Evolutionary conservation across 1,284 basidiomycete genomes (phyloP).

Genomic region (Lentinula novae-zelandiae): DNA sequence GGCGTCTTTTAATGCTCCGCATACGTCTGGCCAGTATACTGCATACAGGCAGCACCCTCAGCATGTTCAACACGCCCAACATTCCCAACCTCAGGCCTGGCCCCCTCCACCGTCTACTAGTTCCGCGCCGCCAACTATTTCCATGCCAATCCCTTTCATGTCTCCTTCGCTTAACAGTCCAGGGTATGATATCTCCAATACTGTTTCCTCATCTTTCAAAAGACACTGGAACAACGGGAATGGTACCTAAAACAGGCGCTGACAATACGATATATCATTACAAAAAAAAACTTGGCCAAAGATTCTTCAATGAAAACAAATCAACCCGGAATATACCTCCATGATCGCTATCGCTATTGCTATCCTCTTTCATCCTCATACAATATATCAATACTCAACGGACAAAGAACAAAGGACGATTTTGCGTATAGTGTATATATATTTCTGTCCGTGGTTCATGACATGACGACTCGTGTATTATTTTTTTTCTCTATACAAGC

Average conservation of each 20-base stretch:
- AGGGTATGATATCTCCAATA: background rate
- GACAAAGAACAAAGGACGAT: background rate
- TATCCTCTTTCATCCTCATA: background rate
- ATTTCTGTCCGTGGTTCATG: background rate
- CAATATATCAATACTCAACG: background rate
- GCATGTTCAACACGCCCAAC: background rate
- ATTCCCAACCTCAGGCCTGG: background rate
- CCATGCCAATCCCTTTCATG: constrained; percentile 6
- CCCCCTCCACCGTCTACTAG: background rate
- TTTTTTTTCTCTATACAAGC: background rate
- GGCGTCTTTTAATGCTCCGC: background rate
- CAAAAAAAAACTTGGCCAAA: too few species aligned
- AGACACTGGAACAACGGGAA: constrained; percentile 3
- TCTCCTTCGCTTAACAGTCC: background rate
- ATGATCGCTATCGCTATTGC: background rate
- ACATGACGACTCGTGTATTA: background rate
- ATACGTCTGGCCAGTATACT: background rate
- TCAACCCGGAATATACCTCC: too few species aligned
- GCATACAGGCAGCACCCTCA: background rate
- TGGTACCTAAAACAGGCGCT: background rate
- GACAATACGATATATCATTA: too few species aligned
- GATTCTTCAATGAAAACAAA: too few species aligned
- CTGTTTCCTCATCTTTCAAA: background rate
- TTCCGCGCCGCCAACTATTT: background rate
- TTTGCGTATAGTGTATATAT: background rate